Evolutionary conservation across 139 green algal genomes (phyloP).

Genomic region (Edaphochlamys debaryana): DNA sequence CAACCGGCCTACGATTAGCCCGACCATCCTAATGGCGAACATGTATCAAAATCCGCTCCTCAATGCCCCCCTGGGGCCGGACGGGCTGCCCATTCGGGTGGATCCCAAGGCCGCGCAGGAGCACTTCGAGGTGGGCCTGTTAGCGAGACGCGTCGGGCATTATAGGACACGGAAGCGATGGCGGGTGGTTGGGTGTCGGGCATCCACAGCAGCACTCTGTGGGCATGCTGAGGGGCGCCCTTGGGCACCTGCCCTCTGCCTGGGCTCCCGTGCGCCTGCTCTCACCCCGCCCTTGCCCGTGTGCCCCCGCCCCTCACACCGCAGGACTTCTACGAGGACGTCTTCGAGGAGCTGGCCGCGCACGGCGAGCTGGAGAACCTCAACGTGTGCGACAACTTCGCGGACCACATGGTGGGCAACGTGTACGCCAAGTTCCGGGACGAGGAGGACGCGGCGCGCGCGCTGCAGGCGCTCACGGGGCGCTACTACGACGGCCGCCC

Average conservation of each 20-base stretch:
- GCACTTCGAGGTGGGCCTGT: slow-evolving; percentile 40
- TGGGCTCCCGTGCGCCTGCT: too few relatives aligned
- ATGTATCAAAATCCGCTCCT: slow-evolving; percentile 97
- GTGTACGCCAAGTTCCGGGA: slow-evolving; percentile 96
- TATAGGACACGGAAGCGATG: too few relatives aligned
- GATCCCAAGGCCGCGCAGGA: slow-evolving; percentile 79
- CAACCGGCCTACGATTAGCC: slow-evolving; percentile 94
- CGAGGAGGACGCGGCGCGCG: slow-evolving; percentile 83
- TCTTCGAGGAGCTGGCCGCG: slow-evolving; percentile 96
- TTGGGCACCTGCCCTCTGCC: neutral
- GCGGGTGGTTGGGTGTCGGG: too few relatives aligned
- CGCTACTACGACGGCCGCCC: slow-evolving; percentile 91
- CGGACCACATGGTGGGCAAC: slow-evolving; percentile 96
- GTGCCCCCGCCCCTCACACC: too few relatives aligned
- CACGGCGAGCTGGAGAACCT: slow-evolving; percentile 96
- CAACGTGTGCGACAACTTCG: slow-evolving; percentile 98
- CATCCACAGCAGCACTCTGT: too few relatives aligned
- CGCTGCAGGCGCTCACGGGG: slow-evolving; percentile 69
- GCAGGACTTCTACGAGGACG: slow-evolving; percentile 99
- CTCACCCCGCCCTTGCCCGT: too few relatives aligned
- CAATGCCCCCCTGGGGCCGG: slow-evolving; percentile 82
- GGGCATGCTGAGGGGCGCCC: too few relatives aligned
- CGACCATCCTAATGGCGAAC: slow-evolving; percentile 93
- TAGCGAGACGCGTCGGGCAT: too few relatives aligned
- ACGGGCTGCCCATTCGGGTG: slow-evolving; percentile 86